A percentile compares a stretch with the other conserved stretches of the same genome.
Evolutionary conservation across 176 grass and related monocot genomes (phyloP).

Genomic region (Eragrostis curvula): DNA sequence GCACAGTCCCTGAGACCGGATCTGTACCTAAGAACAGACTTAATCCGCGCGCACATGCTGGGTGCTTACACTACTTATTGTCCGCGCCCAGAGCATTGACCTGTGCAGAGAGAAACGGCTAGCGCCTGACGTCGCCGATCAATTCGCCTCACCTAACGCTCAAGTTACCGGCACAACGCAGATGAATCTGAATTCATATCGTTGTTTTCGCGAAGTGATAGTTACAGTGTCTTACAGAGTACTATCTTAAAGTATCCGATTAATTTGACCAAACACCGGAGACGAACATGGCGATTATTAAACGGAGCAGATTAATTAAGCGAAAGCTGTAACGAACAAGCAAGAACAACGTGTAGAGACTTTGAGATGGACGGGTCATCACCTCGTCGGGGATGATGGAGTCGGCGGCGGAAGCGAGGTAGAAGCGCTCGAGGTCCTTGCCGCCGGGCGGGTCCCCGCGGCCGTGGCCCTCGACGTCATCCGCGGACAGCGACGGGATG

Average conservation of each 20-base stretch:
- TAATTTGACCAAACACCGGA: constrained; percentile 4
- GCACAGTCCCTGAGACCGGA: background rate
- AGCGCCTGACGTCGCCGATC: constrained; percentile 7
- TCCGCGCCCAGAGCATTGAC: background rate
- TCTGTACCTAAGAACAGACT: background rate
- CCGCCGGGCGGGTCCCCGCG: constrained; percentile 44
- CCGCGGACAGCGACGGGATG: constrained; percentile 65
- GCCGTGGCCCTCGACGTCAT: constrained; percentile 19
- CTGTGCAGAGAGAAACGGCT: background rate
- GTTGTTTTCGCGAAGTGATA: background rate
- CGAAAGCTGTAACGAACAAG: background rate
- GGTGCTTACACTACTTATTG: background rate
- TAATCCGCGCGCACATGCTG: background rate
- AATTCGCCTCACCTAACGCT: constrained; percentile 1
- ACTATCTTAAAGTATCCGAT: background rate
- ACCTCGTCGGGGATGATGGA: constrained; percentile 81
- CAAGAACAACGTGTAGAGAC: background rate
- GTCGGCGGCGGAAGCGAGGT: constrained; percentile 70
- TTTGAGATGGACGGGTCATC: background rate
- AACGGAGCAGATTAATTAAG: background rate
- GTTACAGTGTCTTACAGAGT: background rate
- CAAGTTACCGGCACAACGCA: background rate
- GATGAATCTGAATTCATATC: background rate
- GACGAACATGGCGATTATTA: background rate
- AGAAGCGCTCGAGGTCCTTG: constrained; percentile 75